A percentile compares a stretch with the other conserved stretches of the same genome.
These are phyloP conservation scores for Populus trichocarpa DNA, from an alignment of 441 rosid species.

Conservation along the genomic window DNA sequence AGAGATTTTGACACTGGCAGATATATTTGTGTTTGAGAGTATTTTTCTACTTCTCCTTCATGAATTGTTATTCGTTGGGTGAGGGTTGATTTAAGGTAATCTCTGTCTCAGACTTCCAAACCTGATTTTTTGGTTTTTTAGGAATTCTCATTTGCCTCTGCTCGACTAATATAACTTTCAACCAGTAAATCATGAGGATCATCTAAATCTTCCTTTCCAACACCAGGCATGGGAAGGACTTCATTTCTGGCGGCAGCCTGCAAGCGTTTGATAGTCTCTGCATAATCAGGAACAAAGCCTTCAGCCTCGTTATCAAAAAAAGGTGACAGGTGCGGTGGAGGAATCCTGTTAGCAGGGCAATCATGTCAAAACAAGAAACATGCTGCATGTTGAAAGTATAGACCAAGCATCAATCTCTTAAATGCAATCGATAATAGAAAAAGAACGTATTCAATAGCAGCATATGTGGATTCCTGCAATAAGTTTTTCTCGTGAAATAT, in stretches of 20 bases:
- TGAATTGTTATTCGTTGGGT: too few species aligned
- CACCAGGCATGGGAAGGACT: conserved; percentile 82
- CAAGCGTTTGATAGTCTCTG: conserved; percentile 49
- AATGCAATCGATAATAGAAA: background rate
- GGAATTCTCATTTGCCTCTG: conserved; percentile 74
- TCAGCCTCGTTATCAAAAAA: conserved; percentile 64
- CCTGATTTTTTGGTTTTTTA: too few species aligned
- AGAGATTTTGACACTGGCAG: too few species aligned
- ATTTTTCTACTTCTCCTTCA: too few species aligned
- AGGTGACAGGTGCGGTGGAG: conserved; percentile 89
- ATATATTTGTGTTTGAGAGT: too few species aligned
- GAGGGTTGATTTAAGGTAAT: too few species aligned
- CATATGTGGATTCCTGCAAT: background rate
- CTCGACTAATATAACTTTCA: conserved; percentile 63
- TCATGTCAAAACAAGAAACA: background rate
- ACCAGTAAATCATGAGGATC: conserved; percentile 70
- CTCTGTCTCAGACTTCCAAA: conserved; percentile 36
- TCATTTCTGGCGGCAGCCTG: conserved; percentile 78
- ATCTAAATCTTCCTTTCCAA: conserved; percentile 60
- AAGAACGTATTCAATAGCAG: background rate
- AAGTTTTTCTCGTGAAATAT: background rate
- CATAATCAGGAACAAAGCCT: too few species aligned
- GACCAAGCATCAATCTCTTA: background rate
- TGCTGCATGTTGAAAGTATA: background rate
- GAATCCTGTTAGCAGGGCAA: conserved; percentile 43